Evolutionary conservation across 1,284 basidiomycete species (phyloP).

Genomic region (Heterobasidion occidentale): DNA sequence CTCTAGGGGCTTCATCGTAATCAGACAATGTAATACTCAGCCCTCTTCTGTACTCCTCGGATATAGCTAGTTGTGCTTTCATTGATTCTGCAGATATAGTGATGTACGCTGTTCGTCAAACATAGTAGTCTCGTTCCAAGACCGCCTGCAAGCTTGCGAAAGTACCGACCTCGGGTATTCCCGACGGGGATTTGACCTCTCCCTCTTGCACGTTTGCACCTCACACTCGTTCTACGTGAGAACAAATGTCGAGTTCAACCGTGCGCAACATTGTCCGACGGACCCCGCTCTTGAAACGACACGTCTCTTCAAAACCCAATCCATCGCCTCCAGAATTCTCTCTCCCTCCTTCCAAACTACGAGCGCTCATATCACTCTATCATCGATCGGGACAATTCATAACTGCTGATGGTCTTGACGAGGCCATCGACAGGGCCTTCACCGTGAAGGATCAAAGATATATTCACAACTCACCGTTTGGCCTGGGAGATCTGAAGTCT

Average conservation of each 20-base stretch:
- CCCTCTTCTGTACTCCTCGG: no score
- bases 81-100: no score
- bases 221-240: no score
- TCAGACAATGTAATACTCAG: no score
- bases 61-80: no score
- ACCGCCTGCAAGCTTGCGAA: no score
- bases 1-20: slow-evolving; percentile 27
- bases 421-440: slow-evolving; percentile 60
- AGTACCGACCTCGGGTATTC: no score
- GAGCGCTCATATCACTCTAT: slow-evolving; percentile 65
- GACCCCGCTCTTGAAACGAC: slow-evolving; percentile 1
- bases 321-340: slow-evolving; percentile 3
- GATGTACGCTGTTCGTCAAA: no score
- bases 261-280: slow-evolving; percentile 1
- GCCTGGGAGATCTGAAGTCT: background rate
- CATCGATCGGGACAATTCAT: slow-evolving; percentile 62
- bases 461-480: background rate
- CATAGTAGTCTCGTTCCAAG: no score
- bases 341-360: slow-evolving; percentile 54
- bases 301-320: slow-evolving; percentile 6
- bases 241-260: no score
- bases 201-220: no score
- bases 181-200: no score
- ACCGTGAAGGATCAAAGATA: slow-evolving; percentile 1
- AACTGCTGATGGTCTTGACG: slow-evolving; percentile 56